Percentiles rank a stretch among this genome's conserved stretches.
These are phyloP conservation scores for Pisolithus sp. DNA, from an alignment of 768 basidiomycete species.

Conservation along the genomic window DNA sequence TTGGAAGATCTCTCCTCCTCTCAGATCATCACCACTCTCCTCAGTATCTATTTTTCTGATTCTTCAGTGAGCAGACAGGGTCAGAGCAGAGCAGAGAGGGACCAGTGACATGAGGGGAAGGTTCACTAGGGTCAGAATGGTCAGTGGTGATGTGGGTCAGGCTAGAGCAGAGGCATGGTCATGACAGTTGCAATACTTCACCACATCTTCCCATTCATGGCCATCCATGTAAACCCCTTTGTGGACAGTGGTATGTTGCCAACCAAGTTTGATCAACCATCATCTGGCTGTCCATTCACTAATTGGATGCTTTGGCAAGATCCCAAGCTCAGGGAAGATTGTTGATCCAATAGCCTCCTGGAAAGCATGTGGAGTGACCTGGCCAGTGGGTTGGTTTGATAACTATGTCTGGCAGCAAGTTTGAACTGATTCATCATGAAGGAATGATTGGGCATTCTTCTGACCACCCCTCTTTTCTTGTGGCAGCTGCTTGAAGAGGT, in stretches of 20 bases:
- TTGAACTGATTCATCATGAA: background rate
- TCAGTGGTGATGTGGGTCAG: too few species aligned
- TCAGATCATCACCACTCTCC: too few species aligned
- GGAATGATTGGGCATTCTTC: background rate
- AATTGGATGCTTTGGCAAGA: background rate
- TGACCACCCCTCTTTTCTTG: background rate
- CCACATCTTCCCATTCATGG: conserved; percentile 5
- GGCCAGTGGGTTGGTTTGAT: background rate
- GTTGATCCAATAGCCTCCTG: background rate
- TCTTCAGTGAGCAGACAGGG: too few species aligned
- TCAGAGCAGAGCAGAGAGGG: too few species aligned
- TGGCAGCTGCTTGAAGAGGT: background rate
- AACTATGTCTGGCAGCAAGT: background rate
- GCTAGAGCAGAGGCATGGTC: too few species aligned
- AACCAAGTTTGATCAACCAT: conserved; percentile 7
- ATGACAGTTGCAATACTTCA: background rate
- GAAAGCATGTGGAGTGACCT: background rate
- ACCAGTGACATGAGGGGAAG: too few species aligned
- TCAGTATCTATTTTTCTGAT: too few species aligned
- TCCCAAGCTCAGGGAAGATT: background rate
- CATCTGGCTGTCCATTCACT: background rate
- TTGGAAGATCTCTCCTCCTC: too few species aligned
- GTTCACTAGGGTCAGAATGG: too few species aligned
- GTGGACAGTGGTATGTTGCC: background rate
- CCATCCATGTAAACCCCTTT: conserved; percentile 15